Evolutionary conservation across 495 filamentous ascomycete genomes (phyloP).

Genomic region (Penicillium odoratum): DNA sequence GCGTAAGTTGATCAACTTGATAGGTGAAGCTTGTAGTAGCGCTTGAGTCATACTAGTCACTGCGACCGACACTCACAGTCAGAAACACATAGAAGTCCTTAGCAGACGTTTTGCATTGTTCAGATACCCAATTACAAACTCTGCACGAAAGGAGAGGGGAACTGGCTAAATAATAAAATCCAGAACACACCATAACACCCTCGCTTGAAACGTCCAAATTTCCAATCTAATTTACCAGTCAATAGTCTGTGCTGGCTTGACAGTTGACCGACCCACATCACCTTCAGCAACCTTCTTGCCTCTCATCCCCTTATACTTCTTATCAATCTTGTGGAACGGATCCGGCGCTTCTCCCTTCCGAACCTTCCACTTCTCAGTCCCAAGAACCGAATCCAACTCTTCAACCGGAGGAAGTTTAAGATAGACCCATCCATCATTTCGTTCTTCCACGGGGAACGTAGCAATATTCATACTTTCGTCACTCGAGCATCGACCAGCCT

Average conservation of each 20-base stretch:
- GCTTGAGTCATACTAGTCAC: no score
- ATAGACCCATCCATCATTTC: slow-evolving; percentile 81
- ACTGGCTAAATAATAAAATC: neutral
- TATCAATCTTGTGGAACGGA: slow-evolving; percentile 70
- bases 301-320: slow-evolving; percentile 56
- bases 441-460: slow-evolving; percentile 79
- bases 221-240: slow-evolving; percentile 62
- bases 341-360: slow-evolving; percentile 65
- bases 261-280: slow-evolving; percentile 40
- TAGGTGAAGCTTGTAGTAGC: neutral
- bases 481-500: slow-evolving; percentile 73
- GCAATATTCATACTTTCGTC: slow-evolving; percentile 79
- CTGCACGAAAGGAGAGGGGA: no score
- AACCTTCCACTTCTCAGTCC: slow-evolving; percentile 82
- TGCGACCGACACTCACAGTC: no score
- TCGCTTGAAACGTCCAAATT: neutral
- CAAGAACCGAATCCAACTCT: slow-evolving; percentile 80
- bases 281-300: slow-evolving; percentile 58
- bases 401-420: slow-evolving; percentile 81
- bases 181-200: slow-evolving; percentile 9
- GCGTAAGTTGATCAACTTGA: no score
- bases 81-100: no score
- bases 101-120: neutral
- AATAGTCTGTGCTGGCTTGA: slow-evolving; percentile 52
- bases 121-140: neutral